A percentile compares a stretch with the other conserved stretches of the same genome.
Conservation (phyloP, 495 filamentous ascomycete genomes). For the Clohesyomyces aquaticus region DNA sequence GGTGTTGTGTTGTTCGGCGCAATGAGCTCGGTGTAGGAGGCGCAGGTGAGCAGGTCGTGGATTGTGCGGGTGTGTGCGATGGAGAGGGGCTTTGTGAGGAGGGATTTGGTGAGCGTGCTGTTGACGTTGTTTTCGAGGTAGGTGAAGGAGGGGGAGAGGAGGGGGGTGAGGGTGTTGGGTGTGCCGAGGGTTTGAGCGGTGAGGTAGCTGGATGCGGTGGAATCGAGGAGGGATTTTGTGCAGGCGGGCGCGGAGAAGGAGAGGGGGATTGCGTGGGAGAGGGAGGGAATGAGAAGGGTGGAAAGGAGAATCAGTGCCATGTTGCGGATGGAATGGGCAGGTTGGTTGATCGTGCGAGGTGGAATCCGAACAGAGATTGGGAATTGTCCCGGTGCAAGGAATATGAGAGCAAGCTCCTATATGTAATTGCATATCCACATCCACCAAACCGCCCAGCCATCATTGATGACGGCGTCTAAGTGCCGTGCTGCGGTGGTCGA, state of each 20-base stretch:
- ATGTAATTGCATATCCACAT: too few species aligned
- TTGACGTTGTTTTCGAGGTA: slow-evolving; percentile 28
- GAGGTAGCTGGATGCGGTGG: slow-evolving; percentile 21
- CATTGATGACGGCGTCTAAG: slow-evolving; percentile 5
- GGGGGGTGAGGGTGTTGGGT: background rate
- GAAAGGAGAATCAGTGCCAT: background rate
- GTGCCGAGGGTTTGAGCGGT: slow-evolving; percentile 25
- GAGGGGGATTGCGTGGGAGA: background rate
- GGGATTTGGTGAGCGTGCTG: background rate
- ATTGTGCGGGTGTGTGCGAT: slow-evolving; percentile 34
- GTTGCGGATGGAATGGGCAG: background rate
- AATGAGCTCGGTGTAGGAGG: slow-evolving; percentile 36
- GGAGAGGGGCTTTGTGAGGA: slow-evolving; percentile 27
- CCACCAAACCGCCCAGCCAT: slow-evolving; percentile 8
- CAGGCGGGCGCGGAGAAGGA: background rate
- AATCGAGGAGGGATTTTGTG: background rate
- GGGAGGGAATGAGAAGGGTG: background rate
- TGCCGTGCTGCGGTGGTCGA: slow-evolving; percentile 13
- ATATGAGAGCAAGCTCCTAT: too few species aligned
- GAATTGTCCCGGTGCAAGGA: too few species aligned
- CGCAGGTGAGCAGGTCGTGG: slow-evolving; percentile 31
- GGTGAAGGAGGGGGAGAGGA: slow-evolving; percentile 15
- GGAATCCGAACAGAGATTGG: too few species aligned
- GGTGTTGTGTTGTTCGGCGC: slow-evolving; percentile 1
- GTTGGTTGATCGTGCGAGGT: background rate